Base-by-base conservation (phyloP, 257 asterid species). In the Handroanthus guayacan region DNA sequence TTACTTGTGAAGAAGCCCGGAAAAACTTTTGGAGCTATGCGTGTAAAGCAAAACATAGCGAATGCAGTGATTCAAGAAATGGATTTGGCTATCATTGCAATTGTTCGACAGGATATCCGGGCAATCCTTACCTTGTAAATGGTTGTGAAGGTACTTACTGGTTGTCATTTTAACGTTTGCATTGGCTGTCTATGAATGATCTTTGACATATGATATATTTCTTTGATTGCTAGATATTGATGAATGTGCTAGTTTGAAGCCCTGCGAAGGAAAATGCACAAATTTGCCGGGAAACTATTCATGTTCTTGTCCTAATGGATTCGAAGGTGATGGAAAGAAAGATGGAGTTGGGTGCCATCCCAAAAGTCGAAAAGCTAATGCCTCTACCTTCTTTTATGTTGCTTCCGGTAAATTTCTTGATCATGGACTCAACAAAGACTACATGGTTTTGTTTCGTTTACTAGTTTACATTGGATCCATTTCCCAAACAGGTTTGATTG, bases 111-210 rank as follows among this genome's bases (percentile, higher is more conserved):
- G 87, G 89, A 18, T 80, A 67, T 54, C 44, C 58, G 50, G 89
- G 87, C 58, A 82, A 83, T n/a, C 87, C 87, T 52, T 85, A 85
- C 57, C 75, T 72, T 17, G 14, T 6, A 34, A 75, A 57, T 62
- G 84, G 89, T 58, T 85, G 89, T 67, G 66, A 63, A 50, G 86
- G 89, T 82, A 78, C 17, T 13, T 8, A 9, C 2, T 20, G 3
- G 25, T 51, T 51, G 44, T 14, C 50, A 34, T 41, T 6, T 34
- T 45, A 9, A 18, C n/a, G 2, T 62, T 13, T 70, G 10, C 12
- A 38, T 14, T 8, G 11, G 11, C 25, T 51, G 20, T 16, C 43
- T 25, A 25, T 25, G 31, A 25, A 25, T 25, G 31, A 25, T 25
- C 31, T 25, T 25, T 25, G 31, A 25, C 31, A 25, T 25, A 25